Conservation (phyloP, 1,284 basidiomycete genomes). For the Laetiporus sulphureus region DNA sequence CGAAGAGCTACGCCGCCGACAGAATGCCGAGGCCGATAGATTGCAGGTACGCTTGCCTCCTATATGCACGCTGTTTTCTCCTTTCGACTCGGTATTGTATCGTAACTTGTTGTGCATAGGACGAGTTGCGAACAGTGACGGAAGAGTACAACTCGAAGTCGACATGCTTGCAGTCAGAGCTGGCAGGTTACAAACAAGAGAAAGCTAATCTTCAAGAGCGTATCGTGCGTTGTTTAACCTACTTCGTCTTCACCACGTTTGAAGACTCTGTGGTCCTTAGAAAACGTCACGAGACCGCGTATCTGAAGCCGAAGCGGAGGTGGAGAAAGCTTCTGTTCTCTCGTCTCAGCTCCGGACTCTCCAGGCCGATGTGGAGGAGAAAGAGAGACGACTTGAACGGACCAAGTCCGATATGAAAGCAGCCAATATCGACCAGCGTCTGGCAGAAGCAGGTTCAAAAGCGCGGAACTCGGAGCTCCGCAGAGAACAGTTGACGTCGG, state of each 20-base stretch:
- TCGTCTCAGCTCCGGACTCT: conserved; percentile 21
- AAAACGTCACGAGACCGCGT: conserved; percentile 15
- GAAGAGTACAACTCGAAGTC: conserved; percentile 56
- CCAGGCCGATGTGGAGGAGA: conserved; percentile 56
- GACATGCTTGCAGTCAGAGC: conserved; percentile 44
- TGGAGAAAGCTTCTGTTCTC: conserved; percentile 19
- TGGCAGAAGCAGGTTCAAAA: conserved; percentile 54
- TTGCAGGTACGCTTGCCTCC: conserved; percentile 48
- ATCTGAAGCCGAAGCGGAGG: conserved; percentile 16
- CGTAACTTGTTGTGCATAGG: neutral
- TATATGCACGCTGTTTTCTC: too few relatives aligned
- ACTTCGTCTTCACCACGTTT: neutral
- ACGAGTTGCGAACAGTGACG: conserved; percentile 23
- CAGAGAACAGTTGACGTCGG: conserved; percentile 66
- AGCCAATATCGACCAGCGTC: conserved; percentile 63
- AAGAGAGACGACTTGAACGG: conserved; percentile 49
- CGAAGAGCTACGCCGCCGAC: conserved; percentile 49
- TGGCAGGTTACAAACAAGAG: conserved; percentile 47
- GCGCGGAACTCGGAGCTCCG: conserved; percentile 61
- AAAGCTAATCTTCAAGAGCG: conserved; percentile 49
- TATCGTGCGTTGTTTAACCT: conserved; percentile 39
- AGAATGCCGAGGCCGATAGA: conserved; percentile 49
- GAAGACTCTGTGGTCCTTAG: conserved; percentile 8
- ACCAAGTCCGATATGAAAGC: conserved; percentile 52
- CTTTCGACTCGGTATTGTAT: neutral